Evolutionary conservation across 2,329 filamentous ascomycete species (phyloP), one percentile per base, ranked within the genome.

Genomic region (Nannizzia gypsea): DNA sequence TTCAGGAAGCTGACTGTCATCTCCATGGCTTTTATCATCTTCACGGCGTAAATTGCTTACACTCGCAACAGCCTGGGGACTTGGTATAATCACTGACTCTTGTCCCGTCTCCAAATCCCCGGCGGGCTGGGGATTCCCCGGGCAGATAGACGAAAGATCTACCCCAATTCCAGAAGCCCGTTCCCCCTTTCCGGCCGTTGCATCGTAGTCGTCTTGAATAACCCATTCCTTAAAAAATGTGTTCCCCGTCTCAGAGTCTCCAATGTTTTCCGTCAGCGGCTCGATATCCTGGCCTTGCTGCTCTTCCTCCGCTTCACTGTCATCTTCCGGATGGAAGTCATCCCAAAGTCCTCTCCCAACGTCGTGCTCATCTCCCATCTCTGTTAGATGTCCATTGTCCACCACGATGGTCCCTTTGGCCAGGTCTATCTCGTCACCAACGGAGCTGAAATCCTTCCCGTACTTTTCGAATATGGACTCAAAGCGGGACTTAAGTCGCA

Each of bases 381-480:
- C 71, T 57, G 81, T 71, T 58, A 96, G 71, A 74, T 97, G 93
- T 0, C 93, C 92, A 77, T 96, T 93, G 72, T 97, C 82, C 60
- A 96, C 85, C n/a, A 95, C 80, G 54, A 97, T 84, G 61, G 88
- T 79, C 59, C 89, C 90, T 0, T 88, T 92, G 56, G 79, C 78
- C 60, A 96, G 78, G 71, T 97, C 89, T 67, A 97, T 90, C 74
- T 96, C 90, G 72, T 97, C 92, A 59, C 87, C 90, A 57, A 92
- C 80, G 3, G 85, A 87, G 1, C 84, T 84, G 68, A 96, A 96
- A 70, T 96, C 88, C 64, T 80, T 85, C 58, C 81, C 85, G 71
- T 95, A 96, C 72, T 95, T 96, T 62, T 87, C 83, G 70, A 96
- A 96, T 59, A 97, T 95, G 60, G 83, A 78, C 69, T 96, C 90